phyloP scores from a whole-genome alignment of 225 moss, liverwort and hornwort species.

The Marchantia paleacea region DNA sequence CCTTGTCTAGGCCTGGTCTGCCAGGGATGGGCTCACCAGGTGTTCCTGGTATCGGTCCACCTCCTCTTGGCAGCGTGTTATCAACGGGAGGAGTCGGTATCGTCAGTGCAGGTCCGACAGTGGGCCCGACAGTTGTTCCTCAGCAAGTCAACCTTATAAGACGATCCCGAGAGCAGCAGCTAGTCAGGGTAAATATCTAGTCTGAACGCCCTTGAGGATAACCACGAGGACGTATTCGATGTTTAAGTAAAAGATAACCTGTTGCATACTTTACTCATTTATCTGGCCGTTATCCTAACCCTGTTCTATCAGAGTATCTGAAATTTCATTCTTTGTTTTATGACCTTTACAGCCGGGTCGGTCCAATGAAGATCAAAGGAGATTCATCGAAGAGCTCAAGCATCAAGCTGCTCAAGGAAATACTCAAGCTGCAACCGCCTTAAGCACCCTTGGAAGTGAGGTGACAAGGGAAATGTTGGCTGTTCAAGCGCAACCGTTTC shows the following conservation, averaged over 20 bases:
- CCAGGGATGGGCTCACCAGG: conserved; percentile 60
- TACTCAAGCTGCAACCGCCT: conserved; percentile 61
- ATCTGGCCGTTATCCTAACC: no score
- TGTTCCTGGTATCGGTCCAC: conserved; percentile 53
- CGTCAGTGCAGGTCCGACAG: conserved; percentile 41
- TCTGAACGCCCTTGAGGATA: background rate
- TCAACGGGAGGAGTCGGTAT: conserved; percentile 55
- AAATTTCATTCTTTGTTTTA: background rate
- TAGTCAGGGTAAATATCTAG: conserved; percentile 44
- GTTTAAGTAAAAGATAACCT: no score
- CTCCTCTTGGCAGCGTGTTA: conserved; percentile 61
- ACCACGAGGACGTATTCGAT: background rate
- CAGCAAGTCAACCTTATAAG: conserved; percentile 54
- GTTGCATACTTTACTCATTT: no score
- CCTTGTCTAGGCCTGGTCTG: conserved; percentile 58
- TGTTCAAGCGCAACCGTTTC: conserved; percentile 48
- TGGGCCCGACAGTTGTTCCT: conserved; percentile 41
- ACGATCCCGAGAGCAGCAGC: conserved; percentile 50
- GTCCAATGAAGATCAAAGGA: conserved; percentile 58
- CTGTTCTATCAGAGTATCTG: background rate
- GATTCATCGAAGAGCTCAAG: conserved; percentile 62
- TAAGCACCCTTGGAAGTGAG: conserved; percentile 52
- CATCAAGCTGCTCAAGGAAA: conserved; percentile 63
- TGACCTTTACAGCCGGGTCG: conserved; percentile 40
- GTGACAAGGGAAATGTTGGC: conserved; percentile 49